These are phyloP conservation scores for Talaromyces wortmannii DNA, from an alignment of 495 filamentous ascomycete species.

Conservation along the genomic window DNA sequence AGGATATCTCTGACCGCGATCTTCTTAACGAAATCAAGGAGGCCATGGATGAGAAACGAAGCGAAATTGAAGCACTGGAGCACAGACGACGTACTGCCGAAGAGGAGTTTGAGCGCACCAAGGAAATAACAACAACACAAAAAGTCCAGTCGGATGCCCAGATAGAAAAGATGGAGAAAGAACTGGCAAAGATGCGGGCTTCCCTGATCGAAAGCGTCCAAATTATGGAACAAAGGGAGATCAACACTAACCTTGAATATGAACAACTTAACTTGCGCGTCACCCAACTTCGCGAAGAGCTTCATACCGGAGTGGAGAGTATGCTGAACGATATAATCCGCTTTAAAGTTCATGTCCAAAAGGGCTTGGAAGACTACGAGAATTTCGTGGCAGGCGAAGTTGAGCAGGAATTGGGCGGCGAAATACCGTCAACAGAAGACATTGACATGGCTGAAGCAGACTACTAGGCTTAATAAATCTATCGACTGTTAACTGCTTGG, in stretches of 20 bases:
- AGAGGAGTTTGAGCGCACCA: constrained; percentile 89
- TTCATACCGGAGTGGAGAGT: constrained; percentile 92
- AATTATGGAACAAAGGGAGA: constrained; percentile 89
- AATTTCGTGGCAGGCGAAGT: constrained; percentile 86
- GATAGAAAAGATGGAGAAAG: constrained; percentile 98
- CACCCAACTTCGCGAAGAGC: constrained; percentile 78
- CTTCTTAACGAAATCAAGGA: constrained; percentile 88
- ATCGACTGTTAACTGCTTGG: not conserved
- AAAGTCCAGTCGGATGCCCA: constrained; percentile 83
- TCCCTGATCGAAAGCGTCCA: constrained; percentile 83
- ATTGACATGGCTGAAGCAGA: constrained; percentile 6
- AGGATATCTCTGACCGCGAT: constrained; percentile 85
- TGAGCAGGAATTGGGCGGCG: constrained; percentile 67
- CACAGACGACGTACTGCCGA: constrained; percentile 78
- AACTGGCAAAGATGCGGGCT: constrained; percentile 84
- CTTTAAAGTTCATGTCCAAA: constrained; percentile 96
- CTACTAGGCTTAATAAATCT: not conserved
- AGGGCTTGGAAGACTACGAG: constrained; percentile 86
- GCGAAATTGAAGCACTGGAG: constrained; percentile 86
- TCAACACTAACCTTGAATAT: constrained; percentile 95
- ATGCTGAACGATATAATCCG: constrained; percentile 97
- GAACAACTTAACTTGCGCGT: constrained; percentile 83
- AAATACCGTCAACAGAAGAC: constrained; percentile 19
- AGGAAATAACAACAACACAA: constrained; percentile 82
- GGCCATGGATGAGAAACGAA: constrained; percentile 86